Evolutionary conservation across 352 stramenopile genomes (phyloP).

Genomic region (Halophytophthora polymorphica): DNA sequence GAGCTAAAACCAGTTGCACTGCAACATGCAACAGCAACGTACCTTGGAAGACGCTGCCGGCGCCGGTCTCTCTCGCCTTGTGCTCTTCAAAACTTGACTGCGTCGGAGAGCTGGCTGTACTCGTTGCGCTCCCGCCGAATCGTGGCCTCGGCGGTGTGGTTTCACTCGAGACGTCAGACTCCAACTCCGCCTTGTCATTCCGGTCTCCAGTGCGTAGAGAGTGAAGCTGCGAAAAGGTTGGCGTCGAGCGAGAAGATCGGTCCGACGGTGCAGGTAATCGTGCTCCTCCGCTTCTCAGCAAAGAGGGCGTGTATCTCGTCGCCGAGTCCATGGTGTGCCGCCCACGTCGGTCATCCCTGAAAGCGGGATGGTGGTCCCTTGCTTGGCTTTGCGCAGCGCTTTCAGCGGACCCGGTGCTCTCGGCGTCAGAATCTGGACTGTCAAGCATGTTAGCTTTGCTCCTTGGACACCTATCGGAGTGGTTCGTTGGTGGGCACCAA

Average conservation of each 20-base stretch:
- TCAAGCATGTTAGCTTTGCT: no score
- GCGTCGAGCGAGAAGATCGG: constrained; percentile 7
- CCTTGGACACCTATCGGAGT: not conserved
- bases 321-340: not conserved
- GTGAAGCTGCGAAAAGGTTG: constrained; percentile 12
- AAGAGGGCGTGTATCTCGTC: constrained; percentile 4
- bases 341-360: constrained; percentile 2
- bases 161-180: constrained; percentile 8
- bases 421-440: constrained; percentile 7
- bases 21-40: constrained; percentile 2
- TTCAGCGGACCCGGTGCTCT: not conserved
- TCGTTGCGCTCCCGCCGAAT: constrained; percentile 1
- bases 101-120: constrained; percentile 3
- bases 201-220: constrained; percentile 3
- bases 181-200: not conserved
- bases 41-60: constrained; percentile 29
- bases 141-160: constrained; percentile 3
- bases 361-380: not conserved
- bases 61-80: not conserved
- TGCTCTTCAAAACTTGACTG: constrained; percentile 2
- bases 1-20: constrained; percentile 12
- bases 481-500: not conserved
- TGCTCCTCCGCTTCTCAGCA: constrained; percentile 3
- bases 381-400: constrained; percentile 4
- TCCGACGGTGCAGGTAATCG: not conserved